Evolutionary conservation across 805 yeast species (phyloP), one percentile per base, ranked within the genome.

Genomic region (Cyberlindnera sargentensis): DNA sequence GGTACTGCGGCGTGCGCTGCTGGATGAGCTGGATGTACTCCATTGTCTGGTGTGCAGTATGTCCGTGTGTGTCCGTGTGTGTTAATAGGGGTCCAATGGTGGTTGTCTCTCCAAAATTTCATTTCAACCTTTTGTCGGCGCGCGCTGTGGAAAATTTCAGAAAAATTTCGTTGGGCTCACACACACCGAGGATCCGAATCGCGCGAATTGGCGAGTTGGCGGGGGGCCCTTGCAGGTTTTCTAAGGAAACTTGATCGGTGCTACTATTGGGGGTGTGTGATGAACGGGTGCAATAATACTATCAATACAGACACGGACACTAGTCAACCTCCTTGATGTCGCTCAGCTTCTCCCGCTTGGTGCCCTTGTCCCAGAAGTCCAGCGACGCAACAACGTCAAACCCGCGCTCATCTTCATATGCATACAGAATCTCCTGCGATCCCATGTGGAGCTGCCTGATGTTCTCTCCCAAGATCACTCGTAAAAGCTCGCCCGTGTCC

Each of bases 391-490:
- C 93, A 36, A 89, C 90, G 58, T 93, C 98, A 52, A 78, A 82
- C 3, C 98, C 98, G 46, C 77, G 76, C 47, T 86, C 95, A 56
- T 84, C 86, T 60, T 89, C 97, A 58, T 89, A 87, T 0, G 88
- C 96, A 62, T 90, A 91, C 58, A 91, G 65, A 26, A 95, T 91
- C 65, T 91, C 98, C 61, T 90, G 95, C 29, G 95, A 89, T 44
- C 86, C 84, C 42, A 89, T 82, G 60, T 91, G 96, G 53, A 90
- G 66, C 57, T 90, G 79, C 44, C 98, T 69, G 47, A 93, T 90
- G 60, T 89, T 89, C 46, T 89, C 97, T 3, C 96, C 98, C 15
- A 85, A 75, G 45, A 93, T 82, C n/a, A 93, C 90, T 47, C 96
- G 73, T 33, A 90, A 74, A 46, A 93, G 67, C 51, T 83, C 95